Conservation (phyloP, 2,329 filamentous ascomycete species). For the Fusarium oxysporum region DNA sequence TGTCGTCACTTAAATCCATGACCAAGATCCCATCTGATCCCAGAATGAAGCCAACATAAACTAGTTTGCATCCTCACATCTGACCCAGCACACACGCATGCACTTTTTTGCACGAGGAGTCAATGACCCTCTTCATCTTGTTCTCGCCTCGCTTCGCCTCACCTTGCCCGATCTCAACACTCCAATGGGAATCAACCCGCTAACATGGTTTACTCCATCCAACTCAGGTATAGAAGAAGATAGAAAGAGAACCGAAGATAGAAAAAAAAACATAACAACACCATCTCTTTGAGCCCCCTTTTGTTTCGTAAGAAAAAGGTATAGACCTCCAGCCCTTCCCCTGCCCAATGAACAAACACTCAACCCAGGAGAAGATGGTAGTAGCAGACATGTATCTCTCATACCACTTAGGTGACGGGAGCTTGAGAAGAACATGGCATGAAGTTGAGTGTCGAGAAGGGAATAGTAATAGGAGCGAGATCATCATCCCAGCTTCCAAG, state of each 20-base stretch:
- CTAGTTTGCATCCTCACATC: constrained; percentile 40
- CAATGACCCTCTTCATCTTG: constrained; percentile 16
- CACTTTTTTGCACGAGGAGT: constrained; percentile 18
- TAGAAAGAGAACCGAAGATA: constrained; percentile 13
- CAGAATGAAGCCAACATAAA: constrained; percentile 39
- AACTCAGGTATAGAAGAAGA: constrained; percentile 47
- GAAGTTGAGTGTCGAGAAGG: constrained; percentile 17
- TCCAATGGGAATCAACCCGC: constrained; percentile 36
- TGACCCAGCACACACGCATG: constrained; percentile 38
- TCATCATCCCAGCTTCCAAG: not conserved
- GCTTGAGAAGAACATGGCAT: constrained; percentile 18
- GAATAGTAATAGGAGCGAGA: constrained; percentile 21
- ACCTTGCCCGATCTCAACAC: constrained; percentile 9
- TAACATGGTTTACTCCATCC: constrained; percentile 43
- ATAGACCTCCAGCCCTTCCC: constrained; percentile 23
- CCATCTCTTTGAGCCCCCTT: constrained; percentile 32
- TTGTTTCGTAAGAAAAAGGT: constrained; percentile 30
- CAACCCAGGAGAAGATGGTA: constrained; percentile 32
- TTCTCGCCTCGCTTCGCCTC: constrained; percentile 12
- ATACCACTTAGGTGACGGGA: constrained; percentile 16
- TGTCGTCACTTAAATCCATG: constrained; percentile 34
- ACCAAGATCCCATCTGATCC: constrained; percentile 41
- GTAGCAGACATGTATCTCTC: constrained; percentile 22
- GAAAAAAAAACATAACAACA: constrained; percentile 23
- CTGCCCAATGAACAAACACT: constrained; percentile 25